Percentiles rank a stretch among this genome's conserved stretches.
These are phyloP conservation scores for Mediolabrus comicus DNA, from an alignment of 108 stramenopile species.

Conservation along the genomic window DNA sequence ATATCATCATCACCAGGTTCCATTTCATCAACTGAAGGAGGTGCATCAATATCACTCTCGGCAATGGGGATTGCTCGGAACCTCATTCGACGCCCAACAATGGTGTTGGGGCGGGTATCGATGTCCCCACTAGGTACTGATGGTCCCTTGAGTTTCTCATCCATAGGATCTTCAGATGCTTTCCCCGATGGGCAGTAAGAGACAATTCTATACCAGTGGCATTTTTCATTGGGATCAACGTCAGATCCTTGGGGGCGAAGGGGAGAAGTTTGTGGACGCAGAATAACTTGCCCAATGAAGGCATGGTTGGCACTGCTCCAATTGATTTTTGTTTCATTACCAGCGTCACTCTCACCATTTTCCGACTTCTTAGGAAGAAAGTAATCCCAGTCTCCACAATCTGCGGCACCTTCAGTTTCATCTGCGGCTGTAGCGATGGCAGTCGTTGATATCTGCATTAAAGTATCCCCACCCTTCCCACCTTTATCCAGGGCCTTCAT, in stretches of 20 bases:
- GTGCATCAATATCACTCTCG: constrained; percentile 15
- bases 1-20: constrained; percentile 28
- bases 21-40: constrained; percentile 5
- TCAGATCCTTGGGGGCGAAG: constrained; percentile 9
- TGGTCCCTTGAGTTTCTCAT: constrained; percentile 5
- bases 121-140: constrained; percentile 17
- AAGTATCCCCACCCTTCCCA: constrained; percentile 21
- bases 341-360: not conserved
- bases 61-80: constrained; percentile 60
- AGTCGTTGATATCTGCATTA: constrained; percentile 46
- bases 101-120: constrained; percentile 12
- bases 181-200: constrained; percentile 58
- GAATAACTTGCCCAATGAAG: constrained; percentile 52
- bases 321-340: constrained; percentile 44
- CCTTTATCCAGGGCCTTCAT: constrained; percentile 48
- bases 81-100: constrained; percentile 69
- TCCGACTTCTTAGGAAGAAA: constrained; percentile 30
- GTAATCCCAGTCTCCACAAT: constrained; percentile 55
- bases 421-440: constrained; percentile 77
- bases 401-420: constrained; percentile 62
- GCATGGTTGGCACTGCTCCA: constrained; percentile 51
- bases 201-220: constrained; percentile 65
- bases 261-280: constrained; percentile 17
- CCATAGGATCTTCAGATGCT: constrained; percentile 35
- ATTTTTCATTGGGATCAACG: constrained; percentile 26